Conservation (phyloP, 2,329 filamentous ascomycete species). For the Delphinella strobiligena region DNA sequence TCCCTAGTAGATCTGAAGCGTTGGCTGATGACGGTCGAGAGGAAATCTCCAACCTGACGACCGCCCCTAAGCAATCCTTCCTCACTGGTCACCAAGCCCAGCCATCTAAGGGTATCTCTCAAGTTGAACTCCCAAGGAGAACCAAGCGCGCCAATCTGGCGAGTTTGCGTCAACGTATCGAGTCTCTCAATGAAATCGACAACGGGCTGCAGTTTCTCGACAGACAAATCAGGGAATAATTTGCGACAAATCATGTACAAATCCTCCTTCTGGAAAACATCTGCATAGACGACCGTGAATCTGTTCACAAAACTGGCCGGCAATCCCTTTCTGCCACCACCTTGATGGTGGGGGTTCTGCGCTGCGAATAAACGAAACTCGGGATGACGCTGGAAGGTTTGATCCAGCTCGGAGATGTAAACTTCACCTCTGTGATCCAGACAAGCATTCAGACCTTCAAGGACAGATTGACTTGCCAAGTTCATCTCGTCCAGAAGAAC, state of each 20-base stretch:
- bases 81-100: conserved; percentile 54
- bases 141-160: conserved; percentile 43
- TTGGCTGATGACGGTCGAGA: conserved; percentile 73
- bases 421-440: conserved; percentile 92
- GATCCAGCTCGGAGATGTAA: conserved; percentile 88
- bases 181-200: conserved; percentile 74
- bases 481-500: conserved; percentile 98
- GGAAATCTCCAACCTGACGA: conserved; percentile 53
- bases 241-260: conserved; percentile 69
- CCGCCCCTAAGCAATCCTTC: conserved; percentile 50
- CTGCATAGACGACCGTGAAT: conserved; percentile 95
- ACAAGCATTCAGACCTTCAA: conserved; percentile 93
- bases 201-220: conserved; percentile 49
- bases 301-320: conserved; percentile 95
- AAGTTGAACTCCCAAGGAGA: conserved; percentile 95
- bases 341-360: conserved; percentile 95
- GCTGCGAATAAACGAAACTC: conserved; percentile 92
- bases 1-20: conserved; percentile 69
- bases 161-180: conserved; percentile 52
- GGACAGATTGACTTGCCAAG: conserved; percentile 85
- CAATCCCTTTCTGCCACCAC: conserved; percentile 85
- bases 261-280: conserved; percentile 73
- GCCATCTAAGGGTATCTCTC: conserved; percentile 79
- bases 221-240: conserved; percentile 55
- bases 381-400: conserved; percentile 80